A percentile compares a stretch with the other conserved stretches of the same genome.
These are phyloP conservation scores for Tolypocladium tropicale DNA, from an alignment of 2,329 filamentous ascomycete species.

Conservation along the genomic window DNA sequence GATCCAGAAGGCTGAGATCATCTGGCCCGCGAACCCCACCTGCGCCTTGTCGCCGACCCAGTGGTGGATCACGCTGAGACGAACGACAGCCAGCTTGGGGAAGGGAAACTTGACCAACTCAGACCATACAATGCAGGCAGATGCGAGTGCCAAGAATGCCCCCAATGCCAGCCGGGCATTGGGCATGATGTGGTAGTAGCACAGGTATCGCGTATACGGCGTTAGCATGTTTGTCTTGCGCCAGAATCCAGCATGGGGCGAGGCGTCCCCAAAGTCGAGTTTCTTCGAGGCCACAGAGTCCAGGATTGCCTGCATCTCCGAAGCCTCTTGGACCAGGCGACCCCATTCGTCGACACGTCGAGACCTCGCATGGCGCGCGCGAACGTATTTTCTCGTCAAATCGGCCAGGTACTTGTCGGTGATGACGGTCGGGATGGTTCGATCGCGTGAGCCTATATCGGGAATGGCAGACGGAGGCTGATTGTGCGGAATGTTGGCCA, in stretches of 20 bases:
- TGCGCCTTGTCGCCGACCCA: constrained; percentile 60
- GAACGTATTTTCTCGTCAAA: constrained; percentile 68
- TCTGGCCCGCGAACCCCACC: constrained; percentile 77
- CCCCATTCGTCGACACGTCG: constrained; percentile 85
- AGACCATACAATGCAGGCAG: constrained; percentile 81
- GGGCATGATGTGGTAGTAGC: constrained; percentile 67
- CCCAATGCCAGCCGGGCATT: constrained; percentile 54
- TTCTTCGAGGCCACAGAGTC: constrained; percentile 73
- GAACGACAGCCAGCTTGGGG: constrained; percentile 62
- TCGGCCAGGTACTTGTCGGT: constrained; percentile 91
- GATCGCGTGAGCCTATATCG: constrained; percentile 30
- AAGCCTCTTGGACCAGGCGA: constrained; percentile 61
- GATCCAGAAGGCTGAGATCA: constrained; percentile 79
- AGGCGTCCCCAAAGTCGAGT: constrained; percentile 60
- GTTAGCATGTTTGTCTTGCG: constrained; percentile 54
- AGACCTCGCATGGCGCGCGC: constrained; percentile 72
- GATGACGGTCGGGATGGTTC: constrained; percentile 65
- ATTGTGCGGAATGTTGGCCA: constrained; percentile 57
- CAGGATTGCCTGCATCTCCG: constrained; percentile 68
- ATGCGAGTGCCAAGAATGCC: constrained; percentile 61
- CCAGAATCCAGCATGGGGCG: constrained; percentile 43
- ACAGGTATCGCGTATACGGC: constrained; percentile 71
- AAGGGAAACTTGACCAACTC: constrained; percentile 80
- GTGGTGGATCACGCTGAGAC: constrained; percentile 62
- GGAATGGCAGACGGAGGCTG: constrained; percentile 32